These are phyloP conservation scores for Xenosphaeropsis pyriputrescens DNA, from an alignment of 2,329 filamentous ascomycete genomes.

Conservation along the genomic window DNA sequence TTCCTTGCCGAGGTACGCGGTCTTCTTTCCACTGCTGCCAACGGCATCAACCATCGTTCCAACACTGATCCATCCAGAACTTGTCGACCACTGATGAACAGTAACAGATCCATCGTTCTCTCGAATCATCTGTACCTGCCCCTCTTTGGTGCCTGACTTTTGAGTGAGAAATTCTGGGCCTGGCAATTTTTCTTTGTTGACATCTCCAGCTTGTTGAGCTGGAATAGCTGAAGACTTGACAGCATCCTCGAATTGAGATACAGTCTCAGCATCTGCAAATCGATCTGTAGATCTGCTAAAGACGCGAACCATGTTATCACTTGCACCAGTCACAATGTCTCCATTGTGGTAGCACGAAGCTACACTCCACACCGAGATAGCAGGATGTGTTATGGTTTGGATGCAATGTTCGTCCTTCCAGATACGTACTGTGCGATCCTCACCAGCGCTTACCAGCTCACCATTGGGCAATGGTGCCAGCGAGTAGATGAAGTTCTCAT, in stretches of 20 bases:
- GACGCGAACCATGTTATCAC: constrained; percentile 71
- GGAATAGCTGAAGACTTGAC: constrained; percentile 77
- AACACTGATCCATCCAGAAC: constrained; percentile 66
- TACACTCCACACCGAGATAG: constrained; percentile 91
- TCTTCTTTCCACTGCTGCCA: constrained; percentile 67
- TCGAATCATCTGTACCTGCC: constrained; percentile 84
- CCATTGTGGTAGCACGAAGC: constrained; percentile 70
- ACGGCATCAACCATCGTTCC: constrained; percentile 90
- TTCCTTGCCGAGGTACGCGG: constrained; percentile 63
- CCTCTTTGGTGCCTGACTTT: constrained; percentile 86
- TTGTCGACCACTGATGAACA: constrained; percentile 72
- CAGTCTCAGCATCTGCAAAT: constrained; percentile 50
- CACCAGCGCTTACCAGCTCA: constrained; percentile 79
- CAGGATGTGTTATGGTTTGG: constrained; percentile 93
- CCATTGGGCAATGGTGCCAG: constrained; percentile 65
- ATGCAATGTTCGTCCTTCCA: constrained; percentile 76
- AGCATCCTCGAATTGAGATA: constrained; percentile 66
- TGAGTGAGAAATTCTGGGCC: constrained; percentile 73
- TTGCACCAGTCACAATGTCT: constrained; percentile 88
- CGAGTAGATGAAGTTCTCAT: constrained; percentile 91
- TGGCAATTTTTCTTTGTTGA: constrained; percentile 87
- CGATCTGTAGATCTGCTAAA: constrained; percentile 64
- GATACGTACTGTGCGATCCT: constrained; percentile 84
- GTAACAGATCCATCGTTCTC: constrained; percentile 70
- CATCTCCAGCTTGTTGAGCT: constrained; percentile 64